A percentile compares a stretch with the other conserved stretches of the same genome.
Conservation (phyloP, 2,329 filamentous ascomycete genomes). For the Rhexocercosporidium sp. region DNA sequence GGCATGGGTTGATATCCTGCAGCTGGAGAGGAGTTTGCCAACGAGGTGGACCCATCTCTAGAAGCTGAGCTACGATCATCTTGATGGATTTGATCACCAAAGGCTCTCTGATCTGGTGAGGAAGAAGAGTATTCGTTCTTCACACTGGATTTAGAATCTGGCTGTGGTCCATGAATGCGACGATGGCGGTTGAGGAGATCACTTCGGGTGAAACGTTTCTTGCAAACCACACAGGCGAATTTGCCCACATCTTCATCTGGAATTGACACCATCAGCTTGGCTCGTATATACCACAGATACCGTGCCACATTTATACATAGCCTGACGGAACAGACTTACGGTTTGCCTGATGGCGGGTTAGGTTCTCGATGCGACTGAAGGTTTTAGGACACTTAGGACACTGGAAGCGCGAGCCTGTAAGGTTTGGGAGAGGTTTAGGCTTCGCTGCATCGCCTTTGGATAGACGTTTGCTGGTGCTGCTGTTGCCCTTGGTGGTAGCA, state of each 20-base stretch:
- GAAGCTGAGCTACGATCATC: constrained; percentile 23
- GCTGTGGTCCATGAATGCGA: constrained; percentile 34
- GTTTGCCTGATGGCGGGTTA: constrained; percentile 41
- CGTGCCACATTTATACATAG: too few relatives aligned
- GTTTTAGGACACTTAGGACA: constrained; percentile 40
- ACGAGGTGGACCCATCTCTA: constrained; percentile 17
- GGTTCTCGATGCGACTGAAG: constrained; percentile 40
- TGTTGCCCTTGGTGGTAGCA: not conserved
- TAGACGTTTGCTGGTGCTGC: constrained; percentile 18
- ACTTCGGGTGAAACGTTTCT: constrained; percentile 40
- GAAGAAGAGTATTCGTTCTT: constrained; percentile 21
- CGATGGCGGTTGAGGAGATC: constrained; percentile 40
- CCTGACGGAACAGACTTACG: constrained; percentile 30
- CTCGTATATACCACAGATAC: not conserved
- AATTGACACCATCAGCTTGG: constrained; percentile 7
- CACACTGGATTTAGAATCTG: constrained; percentile 26
- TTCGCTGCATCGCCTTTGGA: constrained; percentile 25
- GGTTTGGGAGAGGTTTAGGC: constrained; percentile 13
- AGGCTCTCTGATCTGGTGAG: constrained; percentile 19
- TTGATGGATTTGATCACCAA: constrained; percentile 4
- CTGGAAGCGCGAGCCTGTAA: constrained; percentile 33
- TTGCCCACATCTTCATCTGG: constrained; percentile 40
- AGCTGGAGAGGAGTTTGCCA: constrained; percentile 14
- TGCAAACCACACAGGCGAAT: constrained; percentile 37
- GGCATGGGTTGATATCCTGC: constrained; percentile 15